A percentile compares a stretch with the other conserved stretches of the same genome.
phyloP scores from a whole-genome alignment of 176 grass and related monocot species.

The Puya raimondii region DNA sequence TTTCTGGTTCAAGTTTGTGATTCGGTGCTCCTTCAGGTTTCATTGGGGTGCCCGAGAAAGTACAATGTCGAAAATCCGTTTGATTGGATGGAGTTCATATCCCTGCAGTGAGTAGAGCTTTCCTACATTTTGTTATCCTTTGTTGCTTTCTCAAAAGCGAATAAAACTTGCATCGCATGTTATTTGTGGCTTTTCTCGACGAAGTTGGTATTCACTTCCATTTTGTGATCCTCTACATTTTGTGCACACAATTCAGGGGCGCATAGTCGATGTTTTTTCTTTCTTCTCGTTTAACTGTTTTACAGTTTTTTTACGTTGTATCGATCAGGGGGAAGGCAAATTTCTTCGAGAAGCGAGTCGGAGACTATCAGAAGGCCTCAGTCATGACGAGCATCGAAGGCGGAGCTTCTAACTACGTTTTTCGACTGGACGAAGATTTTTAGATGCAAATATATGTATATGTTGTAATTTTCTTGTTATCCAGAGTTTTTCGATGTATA shows the following conservation, averaged over 20 bases:
- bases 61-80: slow-evolving; percentile 20
- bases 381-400: slow-evolving; percentile 28
- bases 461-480: no score
- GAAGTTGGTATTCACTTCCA: no score
- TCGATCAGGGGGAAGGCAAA: slow-evolving; percentile 20
- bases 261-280: not conserved
- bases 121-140: not conserved
- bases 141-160: not conserved
- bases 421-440: slow-evolving; percentile 31
- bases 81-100: slow-evolving; percentile 39
- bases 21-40: not conserved
- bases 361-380: slow-evolving; percentile 28
- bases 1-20: not conserved
- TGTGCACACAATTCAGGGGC: no score
- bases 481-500: no score
- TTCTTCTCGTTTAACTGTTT: not conserved
- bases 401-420: slow-evolving; percentile 19
- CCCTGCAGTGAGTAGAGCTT: slow-evolving; percentile 19
- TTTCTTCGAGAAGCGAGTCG: slow-evolving; percentile 35
- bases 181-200: not conserved
- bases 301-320: not conserved
- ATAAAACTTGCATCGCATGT: not conserved
- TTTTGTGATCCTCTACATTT: no score
- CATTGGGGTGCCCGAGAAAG: slow-evolving; percentile 11
- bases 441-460: not conserved